phyloP scores from a whole-genome alignment of 495 filamentous ascomycete genomes.

The Rhypophila decipiens region DNA sequence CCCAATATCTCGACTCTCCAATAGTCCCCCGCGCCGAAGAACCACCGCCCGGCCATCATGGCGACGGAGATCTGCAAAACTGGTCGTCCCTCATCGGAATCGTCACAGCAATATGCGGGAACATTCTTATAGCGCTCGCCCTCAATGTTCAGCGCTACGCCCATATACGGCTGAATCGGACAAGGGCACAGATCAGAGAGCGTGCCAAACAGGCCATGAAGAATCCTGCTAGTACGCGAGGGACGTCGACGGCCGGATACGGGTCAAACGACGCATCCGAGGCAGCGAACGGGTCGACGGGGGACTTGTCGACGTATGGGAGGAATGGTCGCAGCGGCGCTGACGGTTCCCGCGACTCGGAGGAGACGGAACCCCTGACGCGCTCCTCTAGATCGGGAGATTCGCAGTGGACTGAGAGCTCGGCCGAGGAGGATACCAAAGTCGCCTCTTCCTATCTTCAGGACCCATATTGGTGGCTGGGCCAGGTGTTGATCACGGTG shows the following conservation, averaged over 20 bases:
- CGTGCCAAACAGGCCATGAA: slow-evolving; percentile 45
- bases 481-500: slow-evolving; percentile 83
- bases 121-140: slow-evolving; percentile 87
- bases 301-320: slow-evolving; percentile 26
- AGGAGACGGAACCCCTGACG: slow-evolving; percentile 44
- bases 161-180: slow-evolving; percentile 65
- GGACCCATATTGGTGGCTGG: slow-evolving; percentile 93
- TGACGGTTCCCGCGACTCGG: slow-evolving; percentile 22
- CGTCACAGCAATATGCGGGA: slow-evolving; percentile 81
- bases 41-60: slow-evolving; percentile 26
- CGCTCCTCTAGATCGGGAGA: slow-evolving; percentile 39
- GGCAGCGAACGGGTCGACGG: slow-evolving; percentile 5
- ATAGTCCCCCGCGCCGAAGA: not conserved
- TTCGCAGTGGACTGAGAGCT: slow-evolving; percentile 30
- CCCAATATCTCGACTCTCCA: too few species aligned
- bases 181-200: slow-evolving; percentile 32
- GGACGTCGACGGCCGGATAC: slow-evolving; percentile 19
- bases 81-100: slow-evolving; percentile 97
- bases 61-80: slow-evolving; percentile 47
- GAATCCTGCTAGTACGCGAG: slow-evolving; percentile 10
- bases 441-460: slow-evolving; percentile 57
- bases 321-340: slow-evolving; percentile 17
- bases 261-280: slow-evolving; percentile 13
- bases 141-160: slow-evolving; percentile 96
- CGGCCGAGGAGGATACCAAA: slow-evolving; percentile 27